phyloP scores from a whole-genome alignment of 177 flowering plant genomes.

The Telopea speciosissima region DNA sequence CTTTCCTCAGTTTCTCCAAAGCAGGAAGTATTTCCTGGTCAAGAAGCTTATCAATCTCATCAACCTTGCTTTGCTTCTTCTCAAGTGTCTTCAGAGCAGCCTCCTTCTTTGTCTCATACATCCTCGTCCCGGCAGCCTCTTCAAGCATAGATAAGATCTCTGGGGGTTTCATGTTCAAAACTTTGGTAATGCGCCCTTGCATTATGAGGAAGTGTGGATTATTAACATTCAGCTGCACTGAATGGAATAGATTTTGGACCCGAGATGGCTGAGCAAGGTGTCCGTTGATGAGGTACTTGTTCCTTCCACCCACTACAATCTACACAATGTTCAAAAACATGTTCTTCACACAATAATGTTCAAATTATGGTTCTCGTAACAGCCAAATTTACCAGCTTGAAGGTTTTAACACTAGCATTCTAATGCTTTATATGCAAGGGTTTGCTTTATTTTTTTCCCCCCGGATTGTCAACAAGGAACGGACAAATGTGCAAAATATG shows the following conservation, averaged over 20 bases:
- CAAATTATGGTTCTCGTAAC: not conserved
- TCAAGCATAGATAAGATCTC: conserved; percentile 99
- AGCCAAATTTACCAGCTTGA: not conserved
- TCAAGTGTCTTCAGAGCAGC: conserved; percentile 94
- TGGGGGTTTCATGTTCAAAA: conserved; percentile 97
- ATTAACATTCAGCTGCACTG: conserved; percentile 97
- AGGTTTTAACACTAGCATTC: not conserved
- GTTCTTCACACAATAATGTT: not conserved
- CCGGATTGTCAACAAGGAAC: not conserved
- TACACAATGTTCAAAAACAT: conserved; percentile 25
- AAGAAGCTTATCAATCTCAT: conserved; percentile 94
- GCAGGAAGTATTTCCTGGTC: conserved; percentile 96
- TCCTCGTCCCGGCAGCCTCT: conserved; percentile 99
- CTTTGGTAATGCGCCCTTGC: conserved; percentile 99
- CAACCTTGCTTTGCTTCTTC: conserved; percentile 96
- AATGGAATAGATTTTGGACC: conserved; percentile 96
- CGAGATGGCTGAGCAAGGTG: conserved; percentile 97
- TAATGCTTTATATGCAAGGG: not conserved
- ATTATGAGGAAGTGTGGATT: conserved; percentile 98
- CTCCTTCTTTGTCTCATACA: conserved; percentile 98
- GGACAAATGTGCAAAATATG: not conserved
- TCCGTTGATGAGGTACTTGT: conserved; percentile 94
- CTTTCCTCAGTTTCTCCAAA: conserved; percentile 88
- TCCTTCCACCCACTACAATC: conserved; percentile 99
- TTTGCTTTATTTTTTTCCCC: not conserved